These are phyloP conservation scores for Beauveria sp. DNA, from an alignment of 2,329 filamentous ascomycete species.

Conservation along the genomic window DNA sequence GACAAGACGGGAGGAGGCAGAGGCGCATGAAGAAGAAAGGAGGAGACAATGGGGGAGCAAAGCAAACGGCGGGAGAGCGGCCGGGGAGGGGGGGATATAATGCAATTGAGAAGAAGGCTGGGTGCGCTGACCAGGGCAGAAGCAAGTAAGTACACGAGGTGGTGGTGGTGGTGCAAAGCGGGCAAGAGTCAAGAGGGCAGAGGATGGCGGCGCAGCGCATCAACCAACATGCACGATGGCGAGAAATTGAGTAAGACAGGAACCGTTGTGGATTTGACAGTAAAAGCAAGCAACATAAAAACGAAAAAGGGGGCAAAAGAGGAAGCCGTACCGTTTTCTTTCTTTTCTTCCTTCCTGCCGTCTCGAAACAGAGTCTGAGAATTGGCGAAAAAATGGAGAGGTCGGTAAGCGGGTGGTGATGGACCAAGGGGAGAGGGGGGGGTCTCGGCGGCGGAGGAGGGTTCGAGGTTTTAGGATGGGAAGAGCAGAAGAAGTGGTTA, in stretches of 20 bases:
- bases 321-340: conserved; percentile 1
- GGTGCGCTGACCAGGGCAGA: neutral
- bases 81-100: conserved; percentile 1
- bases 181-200: neutral
- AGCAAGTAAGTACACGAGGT: neutral
- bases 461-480: conserved; percentile 19
- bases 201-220: conserved; percentile 3
- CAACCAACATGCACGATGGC: conserved; percentile 6
- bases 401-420: conserved; percentile 20
- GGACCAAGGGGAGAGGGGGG: conserved; percentile 19
- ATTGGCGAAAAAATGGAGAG: conserved; percentile 24
- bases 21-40: conserved; percentile 1
- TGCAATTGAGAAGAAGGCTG: conserved; percentile 9
- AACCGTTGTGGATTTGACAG: neutral
- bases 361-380: conserved; percentile 7
- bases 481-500: conserved; percentile 12
- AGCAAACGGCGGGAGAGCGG: neutral
- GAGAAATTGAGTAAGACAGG: neutral
- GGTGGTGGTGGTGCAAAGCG: neutral
- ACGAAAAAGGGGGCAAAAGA: neutral
- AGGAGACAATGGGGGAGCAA: neutral
- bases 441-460: conserved; percentile 15
- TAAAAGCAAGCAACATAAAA: neutral
- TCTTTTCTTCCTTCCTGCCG: neutral
- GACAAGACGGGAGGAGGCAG: conserved; percentile 16